Conservation (phyloP, 2,329 filamentous ascomycete species). For the Aschersonia sp. region DNA sequence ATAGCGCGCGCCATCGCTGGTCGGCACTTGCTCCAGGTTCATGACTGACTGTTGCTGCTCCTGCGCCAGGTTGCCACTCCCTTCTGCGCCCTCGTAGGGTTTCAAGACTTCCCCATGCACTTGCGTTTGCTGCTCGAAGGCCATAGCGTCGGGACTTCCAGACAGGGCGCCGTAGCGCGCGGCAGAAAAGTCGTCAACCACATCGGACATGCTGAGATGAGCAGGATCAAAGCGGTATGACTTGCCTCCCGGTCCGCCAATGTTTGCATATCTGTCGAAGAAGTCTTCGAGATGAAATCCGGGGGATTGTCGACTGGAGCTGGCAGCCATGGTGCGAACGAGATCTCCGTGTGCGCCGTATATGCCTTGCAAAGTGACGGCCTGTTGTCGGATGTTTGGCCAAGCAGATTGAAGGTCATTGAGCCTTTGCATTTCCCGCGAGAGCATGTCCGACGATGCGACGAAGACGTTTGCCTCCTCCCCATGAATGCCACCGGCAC, state of each 20-base stretch:
- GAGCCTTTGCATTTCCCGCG: conserved; percentile 66
- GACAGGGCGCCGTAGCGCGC: conserved; percentile 41
- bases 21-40: neutral
- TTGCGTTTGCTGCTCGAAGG: conserved; percentile 14
- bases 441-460: conserved; percentile 52
- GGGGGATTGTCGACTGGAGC: conserved; percentile 54
- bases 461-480: conserved; percentile 49
- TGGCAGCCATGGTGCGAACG: conserved; percentile 55
- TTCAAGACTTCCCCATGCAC: neutral
- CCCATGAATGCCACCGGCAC: conserved; percentile 19
- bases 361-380: conserved; percentile 62
- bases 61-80: neutral
- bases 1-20: neutral
- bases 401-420: conserved; percentile 61
- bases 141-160: conserved; percentile 19
- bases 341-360: conserved; percentile 68
- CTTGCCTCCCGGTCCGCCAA: conserved; percentile 42
- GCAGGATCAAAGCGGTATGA: conserved; percentile 55
- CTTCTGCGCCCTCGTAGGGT: neutral
- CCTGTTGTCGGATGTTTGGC: conserved; percentile 67
- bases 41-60: neutral
- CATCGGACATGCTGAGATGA: conserved; percentile 57
- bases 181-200: conserved; percentile 42
- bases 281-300: conserved; percentile 81
- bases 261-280: conserved; percentile 60